These are phyloP conservation scores for Boletellus ananiceps DNA, from an alignment of 768 basidiomycete genomes.

Conservation along the genomic window DNA sequence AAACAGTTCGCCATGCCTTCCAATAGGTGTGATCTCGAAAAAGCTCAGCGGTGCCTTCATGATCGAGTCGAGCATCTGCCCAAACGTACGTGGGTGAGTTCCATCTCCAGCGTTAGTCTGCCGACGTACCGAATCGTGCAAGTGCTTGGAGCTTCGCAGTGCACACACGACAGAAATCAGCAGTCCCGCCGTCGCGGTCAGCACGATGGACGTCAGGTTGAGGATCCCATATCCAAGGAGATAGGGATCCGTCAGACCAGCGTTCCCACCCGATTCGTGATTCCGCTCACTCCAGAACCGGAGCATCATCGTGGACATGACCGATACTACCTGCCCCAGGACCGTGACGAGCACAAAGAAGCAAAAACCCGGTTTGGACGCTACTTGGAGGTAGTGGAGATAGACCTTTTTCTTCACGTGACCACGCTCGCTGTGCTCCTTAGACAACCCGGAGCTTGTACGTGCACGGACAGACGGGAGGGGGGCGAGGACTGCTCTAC, in stretches of 20 bases:
- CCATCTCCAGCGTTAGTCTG: background rate
- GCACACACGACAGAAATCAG: background rate
- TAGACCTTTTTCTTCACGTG: constrained; percentile 78
- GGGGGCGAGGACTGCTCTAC: constrained; percentile 48
- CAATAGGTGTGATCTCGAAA: constrained; percentile 86
- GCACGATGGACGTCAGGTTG: background rate
- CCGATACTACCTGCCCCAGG: background rate
- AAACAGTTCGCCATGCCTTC: constrained; percentile 46
- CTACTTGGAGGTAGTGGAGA: constrained; percentile 69
- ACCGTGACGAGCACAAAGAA: background rate
- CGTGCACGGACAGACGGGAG: constrained; percentile 36
- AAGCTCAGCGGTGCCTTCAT: constrained; percentile 72
- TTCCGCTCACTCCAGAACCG: background rate
- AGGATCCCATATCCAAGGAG: background rate
- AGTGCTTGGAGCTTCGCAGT: background rate
- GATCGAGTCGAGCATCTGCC: constrained; percentile 56
- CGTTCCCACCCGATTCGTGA: background rate
- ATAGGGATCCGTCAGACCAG: background rate
- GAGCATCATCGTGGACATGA: background rate
- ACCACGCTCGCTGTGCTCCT: constrained; percentile 77
- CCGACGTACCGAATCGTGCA: background rate
- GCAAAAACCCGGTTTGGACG: constrained; percentile 43
- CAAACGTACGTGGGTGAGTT: background rate
- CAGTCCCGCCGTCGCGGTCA: background rate
- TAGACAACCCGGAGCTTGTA: constrained; percentile 45